Evolutionary conservation across 441 rosid genomes (phyloP).

Genomic region (Gossypium lobatum): DNA sequence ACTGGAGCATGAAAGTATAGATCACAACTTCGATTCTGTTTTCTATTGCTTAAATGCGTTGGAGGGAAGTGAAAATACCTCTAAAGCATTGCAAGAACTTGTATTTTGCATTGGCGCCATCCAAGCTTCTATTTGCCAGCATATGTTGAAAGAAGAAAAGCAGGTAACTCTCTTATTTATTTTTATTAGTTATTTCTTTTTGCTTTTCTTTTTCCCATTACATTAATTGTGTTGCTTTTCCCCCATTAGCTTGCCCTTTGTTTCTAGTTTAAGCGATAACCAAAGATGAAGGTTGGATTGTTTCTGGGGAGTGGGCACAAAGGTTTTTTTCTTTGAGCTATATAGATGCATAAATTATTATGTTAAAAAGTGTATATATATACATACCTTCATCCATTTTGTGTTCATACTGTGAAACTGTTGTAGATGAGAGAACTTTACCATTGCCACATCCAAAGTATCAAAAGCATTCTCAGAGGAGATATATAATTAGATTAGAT

Average conservation of each 20-base stretch:
- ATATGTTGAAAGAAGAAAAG: constrained; percentile 73
- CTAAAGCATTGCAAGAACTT: constrained; percentile 41
- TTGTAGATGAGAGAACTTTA: not conserved
- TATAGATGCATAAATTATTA: not conserved
- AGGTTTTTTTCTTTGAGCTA: not conserved
- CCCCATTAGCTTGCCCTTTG: not conserved
- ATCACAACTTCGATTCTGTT: constrained; percentile 37
- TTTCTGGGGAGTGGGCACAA: not conserved
- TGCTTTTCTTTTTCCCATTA: not conserved
- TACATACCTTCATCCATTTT: not conserved
- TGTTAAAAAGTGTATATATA: not conserved
- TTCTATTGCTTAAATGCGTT: constrained; percentile 33
- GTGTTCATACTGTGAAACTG: not conserved
- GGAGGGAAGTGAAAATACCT: constrained; percentile 24
- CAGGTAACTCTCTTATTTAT: constrained; percentile 37
- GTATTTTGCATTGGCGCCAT: constrained; percentile 34
- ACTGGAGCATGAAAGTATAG: constrained; percentile 58
- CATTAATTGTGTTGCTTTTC: not conserved
- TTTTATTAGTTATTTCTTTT: not conserved
- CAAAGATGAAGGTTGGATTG: not conserved
- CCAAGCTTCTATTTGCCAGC: constrained; percentile 50
- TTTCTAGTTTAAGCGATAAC: not conserved
- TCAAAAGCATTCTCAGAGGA: not conserved
- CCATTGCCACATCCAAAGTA: not conserved
- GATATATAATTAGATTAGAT: not conserved